Conservation (phyloP, 345 rosid species). For the Carallia brachiata region DNA sequence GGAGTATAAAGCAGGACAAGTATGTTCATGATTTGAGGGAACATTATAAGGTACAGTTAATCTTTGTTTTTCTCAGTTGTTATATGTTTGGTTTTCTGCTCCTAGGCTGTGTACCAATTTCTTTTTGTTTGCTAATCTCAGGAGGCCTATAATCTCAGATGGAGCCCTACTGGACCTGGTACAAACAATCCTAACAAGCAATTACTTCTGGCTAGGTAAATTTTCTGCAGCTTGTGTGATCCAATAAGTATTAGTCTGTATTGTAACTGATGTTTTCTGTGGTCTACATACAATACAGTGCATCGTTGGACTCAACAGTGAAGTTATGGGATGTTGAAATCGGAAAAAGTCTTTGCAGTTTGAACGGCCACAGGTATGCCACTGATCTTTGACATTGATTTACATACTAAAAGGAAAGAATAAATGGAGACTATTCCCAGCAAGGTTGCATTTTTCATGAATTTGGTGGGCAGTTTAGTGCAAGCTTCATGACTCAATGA, state of each 20-base stretch:
- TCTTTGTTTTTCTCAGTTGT: neutral
- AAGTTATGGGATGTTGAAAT: slow-evolving; percentile 96
- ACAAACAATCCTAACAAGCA: slow-evolving; percentile 93
- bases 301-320: slow-evolving; percentile 95
- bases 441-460: too few species aligned
- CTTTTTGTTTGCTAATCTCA: slow-evolving; percentile 21
- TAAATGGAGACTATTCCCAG: too few species aligned
- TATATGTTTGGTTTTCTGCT: neutral
- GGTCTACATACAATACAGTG: slow-evolving; percentile 46
- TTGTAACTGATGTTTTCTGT: slow-evolving; percentile 2
- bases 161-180: slow-evolving; percentile 94
- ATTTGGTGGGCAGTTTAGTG: too few species aligned
- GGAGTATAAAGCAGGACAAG: slow-evolving; percentile 78
- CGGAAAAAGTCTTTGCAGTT: slow-evolving; percentile 78
- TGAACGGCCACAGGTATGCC: slow-evolving; percentile 84
- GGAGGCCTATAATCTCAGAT: slow-evolving; percentile 89
- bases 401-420: too few species aligned
- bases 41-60: slow-evolving; percentile 19
- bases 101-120: neutral
- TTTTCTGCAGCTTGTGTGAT: neutral
- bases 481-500: too few species aligned
- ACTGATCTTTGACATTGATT: neutral
- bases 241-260: neutral
- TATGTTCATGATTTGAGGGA: slow-evolving; percentile 76
- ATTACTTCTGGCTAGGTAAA: slow-evolving; percentile 80